A percentile compares a stretch with the other conserved stretches of the same genome.
Evolutionary conservation across 805 yeast genomes (phyloP).

Genomic region (Metschnikowia borealis): DNA sequence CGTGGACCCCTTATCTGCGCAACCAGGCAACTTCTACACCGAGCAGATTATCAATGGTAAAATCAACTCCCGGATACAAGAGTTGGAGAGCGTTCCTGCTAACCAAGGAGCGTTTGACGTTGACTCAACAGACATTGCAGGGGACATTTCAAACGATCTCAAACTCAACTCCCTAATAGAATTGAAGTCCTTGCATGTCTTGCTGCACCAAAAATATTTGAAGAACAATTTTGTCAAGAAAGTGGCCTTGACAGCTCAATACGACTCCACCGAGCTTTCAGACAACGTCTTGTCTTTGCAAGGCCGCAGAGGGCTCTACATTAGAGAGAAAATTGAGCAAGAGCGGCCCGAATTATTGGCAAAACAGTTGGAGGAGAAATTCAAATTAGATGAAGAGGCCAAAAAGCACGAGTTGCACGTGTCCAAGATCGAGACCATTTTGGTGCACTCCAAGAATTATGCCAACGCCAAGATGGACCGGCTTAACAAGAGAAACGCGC

Average conservation of each 20-base stretch:
- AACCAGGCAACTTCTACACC: constrained; percentile 47
- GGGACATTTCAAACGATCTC: constrained; percentile 21
- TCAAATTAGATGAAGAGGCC: constrained; percentile 49
- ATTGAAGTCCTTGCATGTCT: constrained; percentile 59
- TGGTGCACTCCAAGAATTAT: constrained; percentile 25
- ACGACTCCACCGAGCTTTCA: constrained; percentile 47
- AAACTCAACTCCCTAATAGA: constrained; percentile 68
- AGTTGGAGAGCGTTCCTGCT: constrained; percentile 64
- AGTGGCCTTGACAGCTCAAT: constrained; percentile 54
- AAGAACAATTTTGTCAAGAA: constrained; percentile 57
- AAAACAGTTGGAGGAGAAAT: constrained; percentile 70
- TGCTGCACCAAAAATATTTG: constrained; percentile 66
- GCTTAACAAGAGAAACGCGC: constrained; percentile 23
- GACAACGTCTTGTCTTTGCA: constrained; percentile 55
- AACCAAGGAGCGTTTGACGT: constrained; percentile 54
- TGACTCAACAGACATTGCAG: not conserved
- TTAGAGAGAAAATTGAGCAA: constrained; percentile 65
- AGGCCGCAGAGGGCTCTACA: constrained; percentile 64
- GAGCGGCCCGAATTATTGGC: constrained; percentile 74
- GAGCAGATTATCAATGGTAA: constrained; percentile 54
- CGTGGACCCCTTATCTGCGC: constrained; percentile 32
- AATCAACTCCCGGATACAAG: constrained; percentile 53
- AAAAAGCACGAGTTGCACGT: constrained; percentile 51
- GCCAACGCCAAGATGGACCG: constrained; percentile 21
- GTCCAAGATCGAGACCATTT: constrained; percentile 37